These are phyloP conservation scores for Medicago truncatula DNA, from an alignment of 306 rosid genomes.

Conservation along the genomic window DNA sequence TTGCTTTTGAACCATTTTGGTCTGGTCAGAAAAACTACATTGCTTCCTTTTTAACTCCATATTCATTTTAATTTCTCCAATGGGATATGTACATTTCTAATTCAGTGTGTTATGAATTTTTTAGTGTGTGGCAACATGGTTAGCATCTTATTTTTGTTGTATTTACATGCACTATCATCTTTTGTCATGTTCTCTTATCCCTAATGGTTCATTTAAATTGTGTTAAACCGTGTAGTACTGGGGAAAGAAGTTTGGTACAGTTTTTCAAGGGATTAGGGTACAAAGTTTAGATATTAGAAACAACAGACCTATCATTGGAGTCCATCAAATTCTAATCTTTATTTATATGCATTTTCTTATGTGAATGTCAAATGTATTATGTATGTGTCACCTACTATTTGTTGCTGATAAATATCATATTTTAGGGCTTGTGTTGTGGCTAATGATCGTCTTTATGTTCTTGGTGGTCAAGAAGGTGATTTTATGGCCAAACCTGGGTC, in stretches of 20 bases:
- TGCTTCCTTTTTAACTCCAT: neutral
- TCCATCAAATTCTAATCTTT: constrained; percentile 16
- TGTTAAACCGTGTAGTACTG: neutral
- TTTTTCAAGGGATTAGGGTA: constrained; percentile 11
- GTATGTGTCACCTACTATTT: constrained; percentile 26
- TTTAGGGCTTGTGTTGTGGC: constrained; percentile 78
- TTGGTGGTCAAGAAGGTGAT: constrained; percentile 99
- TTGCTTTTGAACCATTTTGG: constrained; percentile 27
- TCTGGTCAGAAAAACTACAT: constrained; percentile 28
- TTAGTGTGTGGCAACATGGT: constrained; percentile 19
- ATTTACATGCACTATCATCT: constrained; percentile 17
- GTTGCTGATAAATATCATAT: constrained; percentile 29
- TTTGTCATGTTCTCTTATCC: constrained; percentile 15
- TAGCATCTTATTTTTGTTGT: constrained; percentile 30
- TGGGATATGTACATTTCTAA: constrained; percentile 10
- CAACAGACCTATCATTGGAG: neutral
- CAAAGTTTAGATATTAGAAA: constrained; percentile 8
- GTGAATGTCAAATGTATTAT: constrained; percentile 31
- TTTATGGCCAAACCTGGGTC: constrained; percentile 98
- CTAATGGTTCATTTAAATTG: constrained; percentile 5
- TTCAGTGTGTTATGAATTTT: constrained; percentile 19
- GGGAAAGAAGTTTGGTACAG: neutral
- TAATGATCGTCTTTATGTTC: constrained; percentile 78
- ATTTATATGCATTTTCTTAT: constrained; percentile 35
- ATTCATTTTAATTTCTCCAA: constrained; percentile 19